phyloP scores from a whole-genome alignment of 2,329 filamentous ascomycete species.

The Talaromyces funiculosus region DNA sequence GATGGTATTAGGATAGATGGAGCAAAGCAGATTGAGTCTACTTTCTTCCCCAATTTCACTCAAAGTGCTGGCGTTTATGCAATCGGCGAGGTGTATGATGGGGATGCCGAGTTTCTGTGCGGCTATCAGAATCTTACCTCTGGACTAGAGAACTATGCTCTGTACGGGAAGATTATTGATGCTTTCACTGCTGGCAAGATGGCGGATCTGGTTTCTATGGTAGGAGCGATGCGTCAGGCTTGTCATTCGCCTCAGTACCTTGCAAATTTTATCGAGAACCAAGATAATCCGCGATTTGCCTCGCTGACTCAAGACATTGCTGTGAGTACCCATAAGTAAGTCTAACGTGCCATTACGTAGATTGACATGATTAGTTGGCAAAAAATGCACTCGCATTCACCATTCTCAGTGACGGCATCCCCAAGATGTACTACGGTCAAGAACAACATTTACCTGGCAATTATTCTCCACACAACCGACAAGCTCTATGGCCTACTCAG shows the following conservation, averaged over 20 bases:
- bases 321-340: slow-evolving; percentile 14
- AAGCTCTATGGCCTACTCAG: slow-evolving; percentile 50
- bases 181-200: slow-evolving; percentile 24
- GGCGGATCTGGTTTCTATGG: slow-evolving; percentile 17
- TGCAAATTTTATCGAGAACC: slow-evolving; percentile 53
- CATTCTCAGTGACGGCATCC: slow-evolving; percentile 52
- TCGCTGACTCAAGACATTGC: slow-evolving; percentile 46
- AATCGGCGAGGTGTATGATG: slow-evolving; percentile 40
- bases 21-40: slow-evolving; percentile 38
- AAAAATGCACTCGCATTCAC: slow-evolving; percentile 56
- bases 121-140: slow-evolving; percentile 34
- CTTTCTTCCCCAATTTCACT: slow-evolving; percentile 33
- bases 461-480: slow-evolving; percentile 43
- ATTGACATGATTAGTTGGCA: slow-evolving; percentile 33
- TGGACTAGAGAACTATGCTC: slow-evolving; percentile 40
- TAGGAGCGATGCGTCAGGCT: slow-evolving; percentile 15
- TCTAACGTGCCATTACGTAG: neutral
- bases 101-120: slow-evolving; percentile 29
- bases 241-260: slow-evolving; percentile 40
- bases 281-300: slow-evolving; percentile 52
- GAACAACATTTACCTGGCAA: slow-evolving; percentile 53
- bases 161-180: slow-evolving; percentile 23
- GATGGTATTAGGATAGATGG: slow-evolving; percentile 46
- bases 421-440: slow-evolving; percentile 58
- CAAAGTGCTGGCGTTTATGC: slow-evolving; percentile 34